Conservation (phyloP, 495 filamentous ascomycete species). For the Tetracladium setigerum region DNA sequence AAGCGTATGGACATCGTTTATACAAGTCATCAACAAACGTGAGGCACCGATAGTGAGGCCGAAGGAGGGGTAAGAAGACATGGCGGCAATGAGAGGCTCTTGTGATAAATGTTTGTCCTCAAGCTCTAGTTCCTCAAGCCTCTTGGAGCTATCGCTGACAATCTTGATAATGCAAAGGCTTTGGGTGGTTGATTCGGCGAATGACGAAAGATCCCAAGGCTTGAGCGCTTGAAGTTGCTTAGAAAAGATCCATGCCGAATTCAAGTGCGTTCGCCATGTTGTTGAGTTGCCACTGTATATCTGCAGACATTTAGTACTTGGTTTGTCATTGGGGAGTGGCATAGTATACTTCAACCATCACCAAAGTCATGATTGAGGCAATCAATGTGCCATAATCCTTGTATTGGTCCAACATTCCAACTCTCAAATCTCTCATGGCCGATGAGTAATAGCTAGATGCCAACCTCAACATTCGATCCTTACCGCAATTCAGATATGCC, state of each 20-base stretch:
- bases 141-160: slow-evolving; percentile 10
- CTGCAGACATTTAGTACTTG: too few relatives aligned
- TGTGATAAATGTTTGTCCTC: too few relatives aligned
- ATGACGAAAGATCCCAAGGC: slow-evolving; percentile 12
- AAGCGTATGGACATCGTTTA: too few relatives aligned
- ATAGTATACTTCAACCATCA: too few relatives aligned
- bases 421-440: slow-evolving; percentile 6
- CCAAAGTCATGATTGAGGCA: slow-evolving; percentile 12
- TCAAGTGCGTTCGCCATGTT: too few relatives aligned
- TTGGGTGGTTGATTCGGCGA: slow-evolving; percentile 15
- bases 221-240: too few relatives aligned
- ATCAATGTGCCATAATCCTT: slow-evolving; percentile 10
- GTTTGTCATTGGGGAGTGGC: too few relatives aligned
- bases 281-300: slow-evolving; percentile 17
- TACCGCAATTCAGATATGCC: slow-evolving; percentile 3
- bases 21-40: too few relatives aligned
- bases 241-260: too few relatives aligned
- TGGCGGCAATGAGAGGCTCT: too few relatives aligned
- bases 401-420: background rate
- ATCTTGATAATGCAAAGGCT: slow-evolving; percentile 13
- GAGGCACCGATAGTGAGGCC: too few relatives aligned
- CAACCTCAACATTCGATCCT: slow-evolving; percentile 3
- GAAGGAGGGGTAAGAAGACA: too few relatives aligned
- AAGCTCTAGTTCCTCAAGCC: background rate
- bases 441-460: slow-evolving; percentile 3